Conservation (phyloP, 169 alveolate genomes). For the Cryptosporidium ryanae region DNA sequence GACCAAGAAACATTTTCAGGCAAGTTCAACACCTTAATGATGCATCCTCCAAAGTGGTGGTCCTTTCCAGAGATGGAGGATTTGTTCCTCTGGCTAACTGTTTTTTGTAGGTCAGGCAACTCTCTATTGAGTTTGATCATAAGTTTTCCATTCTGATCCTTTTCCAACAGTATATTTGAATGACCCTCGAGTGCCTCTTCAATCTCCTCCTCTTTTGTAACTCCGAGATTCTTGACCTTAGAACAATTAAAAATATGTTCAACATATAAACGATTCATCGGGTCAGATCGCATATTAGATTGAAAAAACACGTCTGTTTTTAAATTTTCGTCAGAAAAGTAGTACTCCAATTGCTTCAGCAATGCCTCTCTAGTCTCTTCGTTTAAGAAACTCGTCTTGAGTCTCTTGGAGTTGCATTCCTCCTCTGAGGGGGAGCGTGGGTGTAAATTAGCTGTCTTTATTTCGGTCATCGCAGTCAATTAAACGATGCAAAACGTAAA, state of each 20-base stretch:
- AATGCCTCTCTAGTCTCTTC: slow-evolving; percentile 8
- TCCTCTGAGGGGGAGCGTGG: slow-evolving; percentile 60
- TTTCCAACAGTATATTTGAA: slow-evolving; percentile 17
- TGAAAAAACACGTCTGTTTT: slow-evolving; percentile 76
- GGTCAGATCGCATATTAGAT: slow-evolving; percentile 61
- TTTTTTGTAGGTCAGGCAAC: slow-evolving; percentile 34
- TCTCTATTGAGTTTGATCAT: slow-evolving; percentile 49
- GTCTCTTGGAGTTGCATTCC: slow-evolving; percentile 7
- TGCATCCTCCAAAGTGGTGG: slow-evolving; percentile 61
- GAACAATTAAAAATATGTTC: slow-evolving; percentile 55
- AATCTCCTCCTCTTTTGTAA: slow-evolving; percentile 68
- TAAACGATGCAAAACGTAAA: too few species aligned
- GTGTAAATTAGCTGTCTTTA: slow-evolving; percentile 26
- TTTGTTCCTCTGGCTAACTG: slow-evolving; percentile 26
- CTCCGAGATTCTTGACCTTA: slow-evolving; percentile 27
- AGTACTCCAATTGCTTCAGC: slow-evolving; percentile 76
- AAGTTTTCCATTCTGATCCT: slow-evolving; percentile 21
- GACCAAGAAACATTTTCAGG: slow-evolving; percentile 69
- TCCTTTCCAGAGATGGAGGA: background rate
- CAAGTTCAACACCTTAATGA: slow-evolving; percentile 14
- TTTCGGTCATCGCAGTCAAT: slow-evolving; percentile 46
- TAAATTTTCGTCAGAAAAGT: slow-evolving; percentile 77
- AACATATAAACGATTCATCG: slow-evolving; percentile 43
- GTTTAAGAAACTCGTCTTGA: slow-evolving; percentile 2
- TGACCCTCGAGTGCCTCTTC: slow-evolving; percentile 47